Evolutionary conservation across 1,284 basidiomycete genomes (phyloP).

Genomic region (Trichosporon inkin): DNA sequence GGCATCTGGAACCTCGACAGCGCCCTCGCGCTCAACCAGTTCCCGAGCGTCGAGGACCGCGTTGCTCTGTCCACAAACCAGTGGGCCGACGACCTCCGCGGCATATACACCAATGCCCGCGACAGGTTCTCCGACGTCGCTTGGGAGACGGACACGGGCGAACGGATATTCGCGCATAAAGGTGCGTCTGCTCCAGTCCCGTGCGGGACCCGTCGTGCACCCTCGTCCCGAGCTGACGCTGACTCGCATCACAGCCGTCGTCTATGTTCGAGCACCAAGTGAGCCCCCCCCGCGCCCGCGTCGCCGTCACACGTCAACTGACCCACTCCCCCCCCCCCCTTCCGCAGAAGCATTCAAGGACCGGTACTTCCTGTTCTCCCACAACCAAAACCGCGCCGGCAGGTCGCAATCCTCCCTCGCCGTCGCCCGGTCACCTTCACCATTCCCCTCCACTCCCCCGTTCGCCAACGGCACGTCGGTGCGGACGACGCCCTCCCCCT

Average conservation of each 20-base stretch:
- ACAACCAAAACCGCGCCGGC: conserved; percentile 5
- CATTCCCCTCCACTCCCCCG: conserved; percentile 7
- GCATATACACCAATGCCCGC: conserved; percentile 71
- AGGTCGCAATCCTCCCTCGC: conserved; percentile 13
- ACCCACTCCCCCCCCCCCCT: too few species aligned
- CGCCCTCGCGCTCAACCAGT: conserved; percentile 15
- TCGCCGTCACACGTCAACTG: background rate
- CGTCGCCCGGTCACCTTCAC: conserved; percentile 14
- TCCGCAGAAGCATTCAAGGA: conserved; percentile 63
- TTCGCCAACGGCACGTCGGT: conserved; percentile 15
- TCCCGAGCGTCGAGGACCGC: conserved; percentile 31
- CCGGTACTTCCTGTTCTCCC: conserved; percentile 61
- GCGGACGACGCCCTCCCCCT: conserved; percentile 18
- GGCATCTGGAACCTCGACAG: conserved; percentile 8
- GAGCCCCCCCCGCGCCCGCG: too few species aligned
- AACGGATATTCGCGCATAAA: conserved; percentile 49
- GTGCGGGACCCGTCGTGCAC: too few species aligned
- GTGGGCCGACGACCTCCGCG: conserved; percentile 75
- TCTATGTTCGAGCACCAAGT: conserved; percentile 83
- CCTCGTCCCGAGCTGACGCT: background rate
- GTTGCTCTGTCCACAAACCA: conserved; percentile 37
- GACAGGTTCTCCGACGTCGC: conserved; percentile 88
- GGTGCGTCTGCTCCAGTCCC: conserved; percentile 26
- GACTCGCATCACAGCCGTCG: conserved; percentile 61
- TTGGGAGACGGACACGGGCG: conserved; percentile 66